These are phyloP conservation scores for Globisporangium megalacanthum DNA, from an alignment of 352 stramenopile species.

Conservation along the genomic window DNA sequence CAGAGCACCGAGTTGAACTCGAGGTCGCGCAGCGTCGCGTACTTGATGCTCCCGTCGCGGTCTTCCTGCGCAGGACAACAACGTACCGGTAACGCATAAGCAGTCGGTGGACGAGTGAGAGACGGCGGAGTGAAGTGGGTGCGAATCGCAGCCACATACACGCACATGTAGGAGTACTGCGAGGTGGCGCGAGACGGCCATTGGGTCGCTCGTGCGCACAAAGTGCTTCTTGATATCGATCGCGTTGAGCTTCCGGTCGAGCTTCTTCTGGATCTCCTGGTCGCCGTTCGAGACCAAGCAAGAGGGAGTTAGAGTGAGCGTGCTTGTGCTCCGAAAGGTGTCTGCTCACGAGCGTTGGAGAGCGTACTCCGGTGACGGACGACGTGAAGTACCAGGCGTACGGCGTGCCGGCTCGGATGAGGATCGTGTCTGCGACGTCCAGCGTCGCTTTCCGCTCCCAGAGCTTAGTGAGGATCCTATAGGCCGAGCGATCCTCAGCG, in stretches of 20 bases:
- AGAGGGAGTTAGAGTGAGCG: background rate
- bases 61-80: slow-evolving; percentile 27
- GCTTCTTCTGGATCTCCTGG: slow-evolving; percentile 52
- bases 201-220: slow-evolving; percentile 18
- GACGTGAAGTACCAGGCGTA: slow-evolving; percentile 65
- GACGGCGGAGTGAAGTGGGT: background rate
- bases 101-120: slow-evolving; percentile 1
- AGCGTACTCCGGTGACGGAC: slow-evolving; percentile 35
- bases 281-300: background rate
- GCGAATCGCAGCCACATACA: background rate
- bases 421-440: slow-evolving; percentile 51
- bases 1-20: slow-evolving; percentile 51
- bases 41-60: slow-evolving; percentile 25
- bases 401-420: slow-evolving; percentile 36
- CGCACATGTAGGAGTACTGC: slow-evolving; percentile 27
- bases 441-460: slow-evolving; percentile 56
- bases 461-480: slow-evolving; percentile 45
- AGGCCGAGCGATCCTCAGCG: background rate
- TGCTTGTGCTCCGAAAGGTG: too few species aligned
- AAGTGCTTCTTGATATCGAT: slow-evolving; percentile 43
- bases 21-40: slow-evolving; percentile 39
- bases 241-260: slow-evolving; percentile 24
- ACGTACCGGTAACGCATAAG: slow-evolving; percentile 1
- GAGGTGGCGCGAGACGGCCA: slow-evolving; percentile 15
- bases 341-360: background rate